Evolutionary conservation across 1,284 basidiomycete genomes (phyloP).

Genomic region (Melampsora abietis-canadensis): DNA sequence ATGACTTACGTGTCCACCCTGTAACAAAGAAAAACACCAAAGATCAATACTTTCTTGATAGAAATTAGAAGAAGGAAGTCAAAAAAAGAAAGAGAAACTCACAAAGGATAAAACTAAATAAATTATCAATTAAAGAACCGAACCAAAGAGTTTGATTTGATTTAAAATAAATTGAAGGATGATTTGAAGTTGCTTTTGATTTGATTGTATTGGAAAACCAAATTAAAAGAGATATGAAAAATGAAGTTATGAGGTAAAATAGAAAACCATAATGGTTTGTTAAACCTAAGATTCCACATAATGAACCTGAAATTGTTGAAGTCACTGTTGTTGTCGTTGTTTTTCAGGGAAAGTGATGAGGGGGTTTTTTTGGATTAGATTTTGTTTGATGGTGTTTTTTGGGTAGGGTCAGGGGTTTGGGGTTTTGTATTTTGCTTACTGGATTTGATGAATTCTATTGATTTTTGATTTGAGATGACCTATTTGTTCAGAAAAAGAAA

Average conservation of each 20-base stretch:
- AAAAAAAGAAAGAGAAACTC: background rate
- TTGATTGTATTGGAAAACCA: background rate
- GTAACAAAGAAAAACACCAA: background rate
- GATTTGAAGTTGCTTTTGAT: background rate
- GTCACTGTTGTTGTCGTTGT: too few relatives aligned
- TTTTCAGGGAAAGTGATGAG: too few relatives aligned
- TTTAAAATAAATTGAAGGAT: background rate
- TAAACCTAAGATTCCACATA: slow-evolving; percentile 3
- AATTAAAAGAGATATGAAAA: background rate
- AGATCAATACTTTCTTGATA: too few relatives aligned
- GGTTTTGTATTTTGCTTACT: too few relatives aligned
- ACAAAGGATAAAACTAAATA: slow-evolving; percentile 10
- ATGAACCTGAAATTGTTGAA: background rate
- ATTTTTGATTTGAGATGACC: background rate
- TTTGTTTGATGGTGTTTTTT: too few relatives aligned
- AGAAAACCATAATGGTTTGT: slow-evolving; percentile 2
- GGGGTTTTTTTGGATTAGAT: background rate
- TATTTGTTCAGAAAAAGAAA: too few relatives aligned
- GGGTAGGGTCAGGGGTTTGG: too few relatives aligned
- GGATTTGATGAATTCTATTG: background rate
- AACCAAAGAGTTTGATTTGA: background rate
- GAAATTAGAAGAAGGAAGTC: too few relatives aligned
- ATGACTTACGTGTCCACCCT: slow-evolving; percentile 9
- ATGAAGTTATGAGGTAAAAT: background rate
- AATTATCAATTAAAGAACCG: background rate